Base-by-base conservation (phyloP, 176 grass and related monocot species). In the Phragmites australis region DNA sequence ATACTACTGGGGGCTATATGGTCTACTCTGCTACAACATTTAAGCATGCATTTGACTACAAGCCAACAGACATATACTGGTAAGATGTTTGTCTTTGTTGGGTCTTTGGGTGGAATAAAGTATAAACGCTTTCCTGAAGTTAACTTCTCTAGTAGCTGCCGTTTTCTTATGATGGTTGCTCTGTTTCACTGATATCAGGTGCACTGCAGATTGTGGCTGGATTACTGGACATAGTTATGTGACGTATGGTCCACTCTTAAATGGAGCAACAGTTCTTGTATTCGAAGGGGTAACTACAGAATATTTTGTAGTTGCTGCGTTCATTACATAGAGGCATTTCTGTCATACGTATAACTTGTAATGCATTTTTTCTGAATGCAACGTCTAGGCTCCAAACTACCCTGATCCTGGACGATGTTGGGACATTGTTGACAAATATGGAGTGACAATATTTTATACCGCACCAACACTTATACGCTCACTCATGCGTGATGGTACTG, bases 171-270 rank as follows among this genome's bases (percentile, higher is more conserved):
- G 8, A 26, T 39, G 30, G 39, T 78, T 74, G 25, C 54, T 74
- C 65, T 88, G 25, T 85, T 70, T 81, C 78, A 74, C 81, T 87
- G 43, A 49, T 53, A 81, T 78, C 75, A 99, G 96, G 96, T 99
- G 96, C 68, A 99, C 96, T 82, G 96, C 96, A 73, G 96, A 99
- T 70, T 99, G 96, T 84, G 96, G 96, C 7, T 99, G 96, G 96
- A 99, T 99, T 70, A 99, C 96, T 74, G 96, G 96, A 53, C 96
- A 99, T 82, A 95, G 96, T 79, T 99, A 99, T 79, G 90, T 99
- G 63, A 89, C 96, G 60, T 99, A 99, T 79, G 96, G 96, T 18
- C 96, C 96, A 83, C 90, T 99, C 34, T 23, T 99, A 73, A 99
- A 99, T 90, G 92, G 92, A 86, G 92, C 96, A 54, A 89, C 88